Percentiles rank a stretch among this genome's conserved stretches.
Conservation (phyloP, 306 rosid genomes). For the Vicia faba region DNA sequence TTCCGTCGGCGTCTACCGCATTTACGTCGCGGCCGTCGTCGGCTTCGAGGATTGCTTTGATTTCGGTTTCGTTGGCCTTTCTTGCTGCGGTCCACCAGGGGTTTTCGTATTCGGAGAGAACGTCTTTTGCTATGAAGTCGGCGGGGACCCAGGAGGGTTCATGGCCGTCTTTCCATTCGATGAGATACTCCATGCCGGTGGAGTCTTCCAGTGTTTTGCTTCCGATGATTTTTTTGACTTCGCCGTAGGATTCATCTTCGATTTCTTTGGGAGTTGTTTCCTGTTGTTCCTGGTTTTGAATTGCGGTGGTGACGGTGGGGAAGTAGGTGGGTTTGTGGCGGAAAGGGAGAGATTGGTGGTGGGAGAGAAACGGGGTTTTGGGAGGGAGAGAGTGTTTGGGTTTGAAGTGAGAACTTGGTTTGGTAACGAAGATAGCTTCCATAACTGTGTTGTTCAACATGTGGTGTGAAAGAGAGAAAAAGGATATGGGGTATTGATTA, state of each 20-base stretch:
- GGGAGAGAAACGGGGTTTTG: constrained; percentile 23
- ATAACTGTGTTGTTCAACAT: constrained; percentile 34
- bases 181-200: constrained; percentile 71
- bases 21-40: constrained; percentile 67
- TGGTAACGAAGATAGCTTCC: constrained; percentile 67
- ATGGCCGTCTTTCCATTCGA: constrained; percentile 88
- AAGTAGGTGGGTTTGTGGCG: constrained; percentile 41
- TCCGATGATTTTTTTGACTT: constrained; percentile 77
- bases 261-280: neutral
- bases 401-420: constrained; percentile 64
- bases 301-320: constrained; percentile 33
- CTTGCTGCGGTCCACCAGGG: constrained; percentile 95
- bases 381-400: constrained; percentile 40
- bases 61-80: constrained; percentile 61
- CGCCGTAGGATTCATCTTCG: constrained; percentile 69
- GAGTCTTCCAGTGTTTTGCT: constrained; percentile 56
- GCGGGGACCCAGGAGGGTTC: constrained; percentile 79
- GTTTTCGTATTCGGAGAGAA: constrained; percentile 74
- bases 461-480: constrained; percentile 28
- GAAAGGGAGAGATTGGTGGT: constrained; percentile 19
- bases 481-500: neutral
- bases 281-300: constrained; percentile 50
- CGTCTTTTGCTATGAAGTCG: constrained; percentile 76
- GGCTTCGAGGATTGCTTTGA: constrained; percentile 43
- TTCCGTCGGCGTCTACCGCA: constrained; percentile 68